Base-by-base conservation (phyloP, 1,284 basidiomycete species). In the Pyrrhoderma noxium region DNA sequence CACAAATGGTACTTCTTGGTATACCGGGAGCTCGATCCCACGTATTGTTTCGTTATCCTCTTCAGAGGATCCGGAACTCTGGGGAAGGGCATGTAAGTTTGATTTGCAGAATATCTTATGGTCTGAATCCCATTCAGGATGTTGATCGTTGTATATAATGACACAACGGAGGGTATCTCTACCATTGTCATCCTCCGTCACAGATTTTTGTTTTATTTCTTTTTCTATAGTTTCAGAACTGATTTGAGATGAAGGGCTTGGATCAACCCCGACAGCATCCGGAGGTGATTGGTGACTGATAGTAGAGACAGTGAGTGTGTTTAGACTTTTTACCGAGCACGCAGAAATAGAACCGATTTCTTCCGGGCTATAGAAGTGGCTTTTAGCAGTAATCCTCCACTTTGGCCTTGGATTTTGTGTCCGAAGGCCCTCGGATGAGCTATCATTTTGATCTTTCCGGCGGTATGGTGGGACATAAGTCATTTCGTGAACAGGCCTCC, bases 51-150 rank as follows among this genome's bases (percentile, higher is more conserved):
- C 18, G 14, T n/a, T 19, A 19, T 2, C 19, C 27, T 14, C 14
- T 14, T 16, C 27, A 14, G 37, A 9, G n/a, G 40, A 21, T 16
- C 37, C 23, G 7, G 41, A 44, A 2, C 16, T 31, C 16, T 36
- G 40, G 19, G 36, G 52, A 31, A 54, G 43, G 19, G 46, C 36
- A 19, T 50, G 23, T 8, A 54, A 34, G 23, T 54, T 54, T 8
- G 52, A 46, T 27, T 54, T 54, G 48, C 52, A 54, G 8, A 53
- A 16, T 13, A 54, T 8, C 35, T 39, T 49, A n/a, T 49, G 47
- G 8, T 31, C 27, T 18, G 13, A 16, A 14, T 38, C 14, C 52
- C 52, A 54, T 9, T 50, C 43, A n/a, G 48, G 52, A 46, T 54
- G 52, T 38, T 50, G 52, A 36, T 47, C 52, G 3, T 49, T 27